Evolutionary conservation across 2,329 filamentous ascomycete genomes (phyloP).

Genomic region (Lasiodiplodia sp.): DNA sequence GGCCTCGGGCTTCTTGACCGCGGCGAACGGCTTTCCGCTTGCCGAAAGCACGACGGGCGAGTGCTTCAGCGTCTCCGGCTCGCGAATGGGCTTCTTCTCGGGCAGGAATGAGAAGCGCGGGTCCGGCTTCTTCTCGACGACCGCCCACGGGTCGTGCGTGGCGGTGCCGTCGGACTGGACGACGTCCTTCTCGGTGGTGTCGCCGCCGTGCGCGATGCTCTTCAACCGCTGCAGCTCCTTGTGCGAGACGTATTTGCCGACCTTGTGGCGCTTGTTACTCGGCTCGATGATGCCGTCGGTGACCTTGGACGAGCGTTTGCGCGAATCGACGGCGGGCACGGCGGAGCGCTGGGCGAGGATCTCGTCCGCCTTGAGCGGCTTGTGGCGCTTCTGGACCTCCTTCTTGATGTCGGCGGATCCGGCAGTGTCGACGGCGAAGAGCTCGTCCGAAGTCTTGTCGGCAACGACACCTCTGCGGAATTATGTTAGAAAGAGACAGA

Average conservation of each 20-base stretch:
- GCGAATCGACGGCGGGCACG: conserved; percentile 77
- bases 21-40: conserved; percentile 78
- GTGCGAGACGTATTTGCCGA: conserved; percentile 72
- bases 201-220: conserved; percentile 76
- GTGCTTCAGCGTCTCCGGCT: conserved; percentile 76
- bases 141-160: conserved; percentile 80
- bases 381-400: conserved; percentile 71
- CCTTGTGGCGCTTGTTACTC: conserved; percentile 75
- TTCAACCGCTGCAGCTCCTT: conserved; percentile 83
- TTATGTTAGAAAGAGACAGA: conserved; percentile 32
- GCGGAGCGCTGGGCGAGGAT: conserved; percentile 86
- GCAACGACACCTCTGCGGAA: conserved; percentile 76
- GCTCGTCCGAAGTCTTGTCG: conserved; percentile 81
- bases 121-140: conserved; percentile 58
- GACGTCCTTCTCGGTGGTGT: conserved; percentile 58
- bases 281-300: conserved; percentile 74
- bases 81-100: conserved; percentile 69
- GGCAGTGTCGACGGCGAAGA: conserved; percentile 82
- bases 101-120: conserved; percentile 71
- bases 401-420: conserved; percentile 74
- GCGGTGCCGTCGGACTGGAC: conserved; percentile 64
- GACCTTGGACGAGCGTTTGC: conserved; percentile 77
- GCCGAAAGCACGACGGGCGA: conserved; percentile 83
- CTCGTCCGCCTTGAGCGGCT: conserved; percentile 86
- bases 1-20: conserved; percentile 78